Evolutionary conservation across 768 basidiomycete genomes (phyloP).

Genomic region (Dentipellis sp.): DNA sequence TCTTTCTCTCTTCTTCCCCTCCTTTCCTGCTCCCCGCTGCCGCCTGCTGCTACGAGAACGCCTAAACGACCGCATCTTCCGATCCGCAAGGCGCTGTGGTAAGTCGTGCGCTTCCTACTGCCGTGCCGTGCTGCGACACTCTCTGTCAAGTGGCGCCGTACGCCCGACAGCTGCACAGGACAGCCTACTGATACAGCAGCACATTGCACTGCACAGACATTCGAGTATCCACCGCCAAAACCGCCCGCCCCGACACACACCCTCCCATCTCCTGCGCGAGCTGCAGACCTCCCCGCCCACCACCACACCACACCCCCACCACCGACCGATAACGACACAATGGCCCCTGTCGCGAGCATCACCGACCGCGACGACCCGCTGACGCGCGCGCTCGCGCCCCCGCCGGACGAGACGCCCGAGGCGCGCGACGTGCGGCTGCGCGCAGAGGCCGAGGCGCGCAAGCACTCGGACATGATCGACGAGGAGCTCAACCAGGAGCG

Average conservation of each 20-base stretch:
- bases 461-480: conserved; percentile 41
- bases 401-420: conserved; percentile 41
- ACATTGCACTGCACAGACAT: neutral
- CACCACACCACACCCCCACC: neutral
- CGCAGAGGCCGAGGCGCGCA: conserved; percentile 47
- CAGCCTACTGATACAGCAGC: neutral
- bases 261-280: neutral
- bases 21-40: conserved; percentile 2
- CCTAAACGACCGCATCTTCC: too few relatives aligned
- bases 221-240: neutral
- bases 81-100: too few relatives aligned
- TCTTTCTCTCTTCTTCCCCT: conserved; percentile 9
- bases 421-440: conserved; percentile 35
- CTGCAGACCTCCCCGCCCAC: neutral
- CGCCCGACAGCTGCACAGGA: neutral
- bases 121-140: too few relatives aligned
- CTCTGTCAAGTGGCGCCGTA: too few relatives aligned
- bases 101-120: too few relatives aligned
- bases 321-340: neutral
- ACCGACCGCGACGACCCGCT: conserved; percentile 41
- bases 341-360: neutral
- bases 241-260: neutral
- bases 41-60: too few relatives aligned
- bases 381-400: conserved; percentile 42
- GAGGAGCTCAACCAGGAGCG: conserved; percentile 26